A percentile compares a stretch with the other conserved stretches of the same genome.
These are phyloP conservation scores for Sungouiella thailandica DNA, from an alignment of 805 yeast species.

Conservation along the genomic window DNA sequence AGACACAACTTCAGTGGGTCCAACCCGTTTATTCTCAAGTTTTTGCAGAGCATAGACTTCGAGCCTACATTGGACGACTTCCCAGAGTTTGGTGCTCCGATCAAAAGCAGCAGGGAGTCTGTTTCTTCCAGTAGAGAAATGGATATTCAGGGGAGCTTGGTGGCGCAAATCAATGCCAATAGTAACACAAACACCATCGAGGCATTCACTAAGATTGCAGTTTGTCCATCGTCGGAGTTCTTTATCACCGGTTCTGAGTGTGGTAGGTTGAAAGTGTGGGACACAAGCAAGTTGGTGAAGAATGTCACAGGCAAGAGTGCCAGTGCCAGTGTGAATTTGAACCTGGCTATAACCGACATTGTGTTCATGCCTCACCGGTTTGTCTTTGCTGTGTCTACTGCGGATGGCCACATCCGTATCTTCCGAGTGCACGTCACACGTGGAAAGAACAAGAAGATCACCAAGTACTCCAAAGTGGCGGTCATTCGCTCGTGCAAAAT, in stretches of 20 bases:
- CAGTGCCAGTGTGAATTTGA: constrained; percentile 41
- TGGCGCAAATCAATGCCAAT: constrained; percentile 63
- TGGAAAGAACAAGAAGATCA: constrained; percentile 28
- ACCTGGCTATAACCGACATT: constrained; percentile 46
- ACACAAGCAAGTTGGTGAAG: constrained; percentile 55
- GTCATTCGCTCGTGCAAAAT: constrained; percentile 11
- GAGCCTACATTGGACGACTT: constrained; percentile 58
- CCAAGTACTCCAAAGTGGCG: constrained; percentile 20
- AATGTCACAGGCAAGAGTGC: constrained; percentile 51
- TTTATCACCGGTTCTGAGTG: constrained; percentile 75
- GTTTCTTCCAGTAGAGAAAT: background rate
- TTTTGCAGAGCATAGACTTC: constrained; percentile 47
- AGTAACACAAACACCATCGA: constrained; percentile 33
- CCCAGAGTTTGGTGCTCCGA: constrained; percentile 56
- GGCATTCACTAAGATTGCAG: constrained; percentile 50
- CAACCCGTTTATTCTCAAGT: constrained; percentile 57
- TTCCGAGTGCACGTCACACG: constrained; percentile 30
- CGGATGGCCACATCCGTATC: constrained; percentile 41
- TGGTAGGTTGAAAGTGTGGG: constrained; percentile 79
- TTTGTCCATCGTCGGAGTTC: constrained; percentile 57
- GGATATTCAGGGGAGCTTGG: constrained; percentile 40
- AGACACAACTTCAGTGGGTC: constrained; percentile 63
- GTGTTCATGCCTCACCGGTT: constrained; percentile 49
- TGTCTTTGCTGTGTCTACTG: constrained; percentile 53
- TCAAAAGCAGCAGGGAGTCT: constrained; percentile 5